These are phyloP conservation scores for Solanum chiquidenum DNA, from an alignment of 257 asterid genomes.

Conservation along the genomic window DNA sequence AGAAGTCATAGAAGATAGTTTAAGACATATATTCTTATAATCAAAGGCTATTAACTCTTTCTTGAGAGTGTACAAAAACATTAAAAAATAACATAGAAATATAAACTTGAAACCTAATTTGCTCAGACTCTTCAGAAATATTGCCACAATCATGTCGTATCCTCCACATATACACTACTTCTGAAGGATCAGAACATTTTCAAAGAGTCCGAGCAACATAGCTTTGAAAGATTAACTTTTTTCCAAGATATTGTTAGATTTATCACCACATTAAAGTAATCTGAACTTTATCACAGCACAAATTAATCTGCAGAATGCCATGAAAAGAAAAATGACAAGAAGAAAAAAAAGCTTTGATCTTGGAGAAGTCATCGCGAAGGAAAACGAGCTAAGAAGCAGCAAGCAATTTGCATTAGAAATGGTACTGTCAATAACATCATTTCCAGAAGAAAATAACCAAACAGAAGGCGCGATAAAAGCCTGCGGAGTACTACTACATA, in stretches of 20 bases:
- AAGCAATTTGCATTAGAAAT: not conserved
- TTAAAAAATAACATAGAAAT: no score
- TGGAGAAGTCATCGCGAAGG: not conserved
- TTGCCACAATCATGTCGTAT: not conserved
- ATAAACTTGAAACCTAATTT: no score
- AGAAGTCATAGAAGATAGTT: no score
- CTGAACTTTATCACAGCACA: not conserved
- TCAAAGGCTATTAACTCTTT: no score
- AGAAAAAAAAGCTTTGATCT: not conserved
- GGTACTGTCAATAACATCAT: not conserved
- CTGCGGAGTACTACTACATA: slow-evolving; percentile 6
- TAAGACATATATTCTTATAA: no score
- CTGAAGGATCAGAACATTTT: not conserved
- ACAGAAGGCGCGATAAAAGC: not conserved
- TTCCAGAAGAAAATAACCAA: not conserved
- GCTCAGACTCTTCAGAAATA: no score
- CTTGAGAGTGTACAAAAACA: no score
- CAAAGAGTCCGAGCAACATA: not conserved
- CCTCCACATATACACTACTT: not conserved
- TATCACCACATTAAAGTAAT: not conserved
- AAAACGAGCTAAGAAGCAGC: not conserved
- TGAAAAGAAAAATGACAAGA: not conserved
- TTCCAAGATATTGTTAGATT: not conserved
- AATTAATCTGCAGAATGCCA: not conserved
- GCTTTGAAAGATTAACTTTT: not conserved